Conservation (phyloP, 2,329 filamentous ascomycete species). For the Bipolaris sorokiniana region DNA sequence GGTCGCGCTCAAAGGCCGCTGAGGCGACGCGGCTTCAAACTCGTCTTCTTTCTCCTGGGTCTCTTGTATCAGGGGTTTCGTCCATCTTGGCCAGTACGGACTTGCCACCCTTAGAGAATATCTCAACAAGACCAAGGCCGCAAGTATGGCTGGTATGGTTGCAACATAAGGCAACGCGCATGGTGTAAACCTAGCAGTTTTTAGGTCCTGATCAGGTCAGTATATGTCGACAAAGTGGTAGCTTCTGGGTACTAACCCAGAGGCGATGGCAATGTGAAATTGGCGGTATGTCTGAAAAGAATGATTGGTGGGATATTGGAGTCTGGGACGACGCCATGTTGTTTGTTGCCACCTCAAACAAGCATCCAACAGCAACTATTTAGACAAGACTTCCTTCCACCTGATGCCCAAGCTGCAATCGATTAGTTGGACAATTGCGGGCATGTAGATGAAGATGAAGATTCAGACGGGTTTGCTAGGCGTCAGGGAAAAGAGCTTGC, state of each 20-base stretch:
- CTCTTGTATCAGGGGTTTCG: conserved; percentile 56
- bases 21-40: conserved; percentile 37
- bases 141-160: conserved; percentile 47
- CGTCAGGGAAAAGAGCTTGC: conserved; percentile 10
- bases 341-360: conserved; percentile 1
- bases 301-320: conserved; percentile 22
- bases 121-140: conserved; percentile 45
- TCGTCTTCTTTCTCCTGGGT: conserved; percentile 36
- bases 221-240: background rate
- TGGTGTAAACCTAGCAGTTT: conserved; percentile 48
- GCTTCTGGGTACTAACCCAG: conserved; percentile 30
- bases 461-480: conserved; percentile 7
- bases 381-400: conserved; percentile 29
- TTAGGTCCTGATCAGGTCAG: conserved; percentile 39
- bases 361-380: conserved; percentile 14
- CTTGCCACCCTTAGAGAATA: conserved; percentile 43
- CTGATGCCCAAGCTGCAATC: conserved; percentile 26
- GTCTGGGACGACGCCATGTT: conserved; percentile 37
- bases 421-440: conserved; percentile 9
- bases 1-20: conserved; percentile 36
- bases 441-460: conserved; percentile 22
- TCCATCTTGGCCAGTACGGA: conserved; percentile 57
- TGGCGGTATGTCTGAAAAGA: conserved; percentile 21
- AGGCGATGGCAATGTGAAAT: conserved; percentile 35
- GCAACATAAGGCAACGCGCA: conserved; percentile 52